Evolutionary conservation across 257 asterid species (phyloP), one percentile per base, ranked within the genome.

Genomic region (Ehretia macrophylla): DNA sequence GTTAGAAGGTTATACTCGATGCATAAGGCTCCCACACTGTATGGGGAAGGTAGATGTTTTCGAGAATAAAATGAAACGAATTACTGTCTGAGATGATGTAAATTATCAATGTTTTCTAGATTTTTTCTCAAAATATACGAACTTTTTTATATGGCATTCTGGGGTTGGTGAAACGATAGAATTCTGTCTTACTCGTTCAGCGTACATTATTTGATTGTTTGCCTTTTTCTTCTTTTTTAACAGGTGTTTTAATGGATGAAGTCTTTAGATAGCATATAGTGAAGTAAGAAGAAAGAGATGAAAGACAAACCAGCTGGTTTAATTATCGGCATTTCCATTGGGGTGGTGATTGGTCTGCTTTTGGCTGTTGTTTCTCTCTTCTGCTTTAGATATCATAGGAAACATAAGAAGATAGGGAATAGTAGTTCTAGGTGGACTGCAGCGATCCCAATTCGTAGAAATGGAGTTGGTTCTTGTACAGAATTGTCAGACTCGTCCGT

Each of bases 401-500:
- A 70, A 72, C 77, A 85, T 4, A 89, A 79, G 16, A 4, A 42
- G 79, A 83, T 82, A 56, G 96, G 94, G 56, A 87, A 73, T 62
- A 91, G 84, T 77, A 88, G 95, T 79, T 88, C 95, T 59, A 80
- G 95, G 67, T 83, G 95, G 79, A 73, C 83, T 59, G 85, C 85
- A 4, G 73, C 89, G 0, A 65, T 85, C 44, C 95, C 96, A 13
- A 91, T 88, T 58, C 90, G 85, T 49, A 72, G 72, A 67, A 87
- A 91, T 68, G 96, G 85, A 37, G 82, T 70, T 51, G 92, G 87
- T 80, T 56, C 89, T 57, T 80, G 85, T 68, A 60, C 88, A 2
- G 65, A 72, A 12, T 54, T 88, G 67, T 87, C 98, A 1, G 96
- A 91, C 70, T 88, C 98, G 8, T 88, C 95, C 0, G 20, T 85